Percentiles rank a stretch among this genome's conserved stretches.
phyloP scores from a whole-genome alignment of 257 asterid genomes.

The Salvia splendens region DNA sequence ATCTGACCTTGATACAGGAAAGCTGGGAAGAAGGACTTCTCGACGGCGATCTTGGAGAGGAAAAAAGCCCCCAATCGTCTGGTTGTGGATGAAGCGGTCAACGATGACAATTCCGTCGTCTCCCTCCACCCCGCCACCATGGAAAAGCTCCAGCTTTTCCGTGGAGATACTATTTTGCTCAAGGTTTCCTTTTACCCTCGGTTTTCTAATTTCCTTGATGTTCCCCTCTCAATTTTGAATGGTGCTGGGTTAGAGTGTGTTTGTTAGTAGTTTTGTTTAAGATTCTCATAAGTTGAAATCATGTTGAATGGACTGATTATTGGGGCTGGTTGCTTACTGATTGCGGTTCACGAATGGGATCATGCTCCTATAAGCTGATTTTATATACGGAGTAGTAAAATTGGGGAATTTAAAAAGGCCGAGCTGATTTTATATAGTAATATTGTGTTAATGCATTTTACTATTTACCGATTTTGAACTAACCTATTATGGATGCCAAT shows the following conservation, averaged over 20 bases:
- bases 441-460: not conserved
- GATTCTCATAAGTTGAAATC: not conserved
- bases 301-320: not conserved
- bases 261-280: not conserved
- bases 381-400: not conserved
- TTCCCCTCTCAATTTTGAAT: not conserved
- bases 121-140: conserved; percentile 74
- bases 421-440: not conserved
- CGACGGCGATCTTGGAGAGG: conserved; percentile 86
- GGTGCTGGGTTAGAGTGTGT: conserved; percentile 16
- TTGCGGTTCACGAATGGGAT: not conserved
- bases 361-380: not conserved
- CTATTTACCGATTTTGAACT: not conserved
- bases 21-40: conserved; percentile 71
- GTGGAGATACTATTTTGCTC: conserved; percentile 71
- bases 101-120: conserved; percentile 83
- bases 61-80: conserved; percentile 84
- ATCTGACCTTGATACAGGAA: conserved; percentile 47
- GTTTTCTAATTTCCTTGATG: not conserved
- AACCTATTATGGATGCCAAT: not conserved
- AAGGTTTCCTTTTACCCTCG: conserved; percentile 44
- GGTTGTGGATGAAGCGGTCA: conserved; percentile 84
- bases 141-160: conserved; percentile 90
- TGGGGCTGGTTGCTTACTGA: conserved; percentile 1
- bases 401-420: no score